These are phyloP conservation scores for Boeremia lycopersici DNA, from an alignment of 2,329 filamentous ascomycete genomes.

Conservation along the genomic window DNA sequence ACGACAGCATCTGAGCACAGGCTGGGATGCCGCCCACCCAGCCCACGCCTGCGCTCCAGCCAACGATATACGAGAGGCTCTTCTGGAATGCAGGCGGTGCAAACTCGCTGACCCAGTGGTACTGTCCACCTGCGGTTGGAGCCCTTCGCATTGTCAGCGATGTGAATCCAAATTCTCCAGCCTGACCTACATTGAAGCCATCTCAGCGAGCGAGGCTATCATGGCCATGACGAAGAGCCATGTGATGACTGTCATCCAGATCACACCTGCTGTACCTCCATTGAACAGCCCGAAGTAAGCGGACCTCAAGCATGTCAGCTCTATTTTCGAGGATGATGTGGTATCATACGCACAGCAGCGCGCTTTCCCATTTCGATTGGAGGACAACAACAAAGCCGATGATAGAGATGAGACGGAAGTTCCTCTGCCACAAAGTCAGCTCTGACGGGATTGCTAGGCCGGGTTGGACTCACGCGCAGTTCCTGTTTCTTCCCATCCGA, in stretches of 20 bases:
- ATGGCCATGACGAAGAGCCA: slow-evolving; percentile 31
- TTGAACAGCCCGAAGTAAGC: slow-evolving; percentile 26
- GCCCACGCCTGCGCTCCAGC: slow-evolving; percentile 26
- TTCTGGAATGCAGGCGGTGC: slow-evolving; percentile 36
- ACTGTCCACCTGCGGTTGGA: slow-evolving; percentile 27
- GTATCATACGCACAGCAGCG: slow-evolving; percentile 2
- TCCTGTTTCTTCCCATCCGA: slow-evolving; percentile 32
- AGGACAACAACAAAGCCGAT: slow-evolving; percentile 25
- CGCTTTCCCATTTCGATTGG: slow-evolving; percentile 28
- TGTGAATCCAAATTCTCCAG: not conserved
- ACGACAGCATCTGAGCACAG: slow-evolving; percentile 30
- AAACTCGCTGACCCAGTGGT: slow-evolving; percentile 35
- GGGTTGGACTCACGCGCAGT: slow-evolving; percentile 15
- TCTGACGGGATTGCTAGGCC: not conserved
- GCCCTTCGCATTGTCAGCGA: slow-evolving; percentile 15
- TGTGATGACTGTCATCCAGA: slow-evolving; percentile 34
- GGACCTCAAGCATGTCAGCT: slow-evolving; percentile 4
- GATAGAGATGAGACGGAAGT: slow-evolving; percentile 27
- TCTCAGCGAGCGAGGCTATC: slow-evolving; percentile 30
- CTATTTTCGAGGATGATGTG: not conserved
- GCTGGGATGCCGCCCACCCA: slow-evolving; percentile 38
- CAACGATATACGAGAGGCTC: slow-evolving; percentile 33
- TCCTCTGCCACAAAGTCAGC: slow-evolving; percentile 17
- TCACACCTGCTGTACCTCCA: slow-evolving; percentile 35
- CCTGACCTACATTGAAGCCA: slow-evolving; percentile 37